These are phyloP conservation scores for Meyerozyma smithsonii DNA, from an alignment of 1,139 yeast species.

Conservation along the genomic window DNA sequence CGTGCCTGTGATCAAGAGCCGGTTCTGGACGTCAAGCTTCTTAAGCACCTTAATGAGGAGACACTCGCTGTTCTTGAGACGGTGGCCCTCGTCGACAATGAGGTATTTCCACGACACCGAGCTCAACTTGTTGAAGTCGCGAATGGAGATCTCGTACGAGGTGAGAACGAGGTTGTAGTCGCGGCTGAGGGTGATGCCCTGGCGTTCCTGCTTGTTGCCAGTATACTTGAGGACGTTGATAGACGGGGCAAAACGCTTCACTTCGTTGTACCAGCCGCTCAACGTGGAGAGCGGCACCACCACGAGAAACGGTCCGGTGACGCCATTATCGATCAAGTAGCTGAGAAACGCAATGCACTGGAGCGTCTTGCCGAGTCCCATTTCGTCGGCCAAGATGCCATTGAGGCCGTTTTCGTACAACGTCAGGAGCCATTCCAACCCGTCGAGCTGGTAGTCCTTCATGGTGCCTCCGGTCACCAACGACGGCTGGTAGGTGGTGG, in stretches of 20 bases:
- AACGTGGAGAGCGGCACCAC: slow-evolving; percentile 88
- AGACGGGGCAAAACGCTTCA: slow-evolving; percentile 67
- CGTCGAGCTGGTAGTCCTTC: slow-evolving; percentile 84
- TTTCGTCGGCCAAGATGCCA: slow-evolving; percentile 94
- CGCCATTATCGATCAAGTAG: slow-evolving; percentile 73
- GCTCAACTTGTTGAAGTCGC: slow-evolving; percentile 55
- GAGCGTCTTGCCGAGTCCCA: slow-evolving; percentile 93
- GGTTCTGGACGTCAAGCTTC: slow-evolving; percentile 57
- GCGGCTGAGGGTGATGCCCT: slow-evolving; percentile 23
- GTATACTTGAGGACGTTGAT: slow-evolving; percentile 60
- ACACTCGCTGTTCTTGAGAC: slow-evolving; percentile 80
- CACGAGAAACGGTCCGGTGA: slow-evolving; percentile 78
- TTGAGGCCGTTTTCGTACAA: slow-evolving; percentile 89
- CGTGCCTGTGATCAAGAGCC: slow-evolving; percentile 84
- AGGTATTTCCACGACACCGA: slow-evolving; percentile 69
- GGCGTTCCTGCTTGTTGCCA: slow-evolving; percentile 59
- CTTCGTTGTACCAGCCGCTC: slow-evolving; percentile 77
- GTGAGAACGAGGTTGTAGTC: slow-evolving; percentile 56
- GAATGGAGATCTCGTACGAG: slow-evolving; percentile 75
- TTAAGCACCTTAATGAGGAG: slow-evolving; percentile 67
- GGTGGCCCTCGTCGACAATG: slow-evolving; percentile 94
- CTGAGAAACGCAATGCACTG: slow-evolving; percentile 79
- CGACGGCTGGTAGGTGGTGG: slow-evolving; percentile 52
- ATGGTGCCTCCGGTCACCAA: slow-evolving; percentile 62
- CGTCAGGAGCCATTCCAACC: slow-evolving; percentile 85